Evolutionary conservation across 2,329 filamentous ascomycete species (phyloP).

Genomic region (Sporothrix phasma): DNA sequence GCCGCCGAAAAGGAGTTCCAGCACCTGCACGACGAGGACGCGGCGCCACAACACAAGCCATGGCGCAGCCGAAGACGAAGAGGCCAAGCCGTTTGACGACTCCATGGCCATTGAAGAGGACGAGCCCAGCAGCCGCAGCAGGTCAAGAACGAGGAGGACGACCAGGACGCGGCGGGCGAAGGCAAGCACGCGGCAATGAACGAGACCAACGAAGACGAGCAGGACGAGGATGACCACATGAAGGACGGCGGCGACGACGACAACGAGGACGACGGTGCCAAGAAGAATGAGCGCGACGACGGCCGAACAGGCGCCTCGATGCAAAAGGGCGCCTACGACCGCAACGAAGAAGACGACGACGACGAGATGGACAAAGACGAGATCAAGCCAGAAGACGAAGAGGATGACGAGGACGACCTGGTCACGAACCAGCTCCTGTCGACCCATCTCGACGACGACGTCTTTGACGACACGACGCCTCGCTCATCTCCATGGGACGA

Average conservation of each 20-base stretch:
- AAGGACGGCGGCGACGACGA: slow-evolving; percentile 32
- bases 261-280: slow-evolving; percentile 31
- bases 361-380: slow-evolving; percentile 24
- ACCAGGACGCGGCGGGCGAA: slow-evolving; percentile 41
- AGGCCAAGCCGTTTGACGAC: slow-evolving; percentile 66
- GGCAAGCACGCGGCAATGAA: slow-evolving; percentile 45
- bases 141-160: slow-evolving; percentile 21
- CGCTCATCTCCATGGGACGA: slow-evolving; percentile 41
- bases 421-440: slow-evolving; percentile 51
- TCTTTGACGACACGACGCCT: slow-evolving; percentile 26
- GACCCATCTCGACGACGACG: slow-evolving; percentile 52
- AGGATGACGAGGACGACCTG: slow-evolving; percentile 41
- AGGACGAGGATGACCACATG: slow-evolving; percentile 9
- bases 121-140: background rate
- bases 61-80: slow-evolving; percentile 79
- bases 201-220: slow-evolving; percentile 30
- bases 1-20: slow-evolving; percentile 76
- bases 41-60: slow-evolving; percentile 76
- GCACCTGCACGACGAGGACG: slow-evolving; percentile 77
- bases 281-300: slow-evolving; percentile 38
- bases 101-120: slow-evolving; percentile 73
- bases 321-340: slow-evolving; percentile 47
- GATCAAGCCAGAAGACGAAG: slow-evolving; percentile 38
- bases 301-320: slow-evolving; percentile 51
- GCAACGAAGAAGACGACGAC: slow-evolving; percentile 9